Conservation (phyloP, 2,329 filamentous ascomycete species). For the Elsinoe necatrix region DNA sequence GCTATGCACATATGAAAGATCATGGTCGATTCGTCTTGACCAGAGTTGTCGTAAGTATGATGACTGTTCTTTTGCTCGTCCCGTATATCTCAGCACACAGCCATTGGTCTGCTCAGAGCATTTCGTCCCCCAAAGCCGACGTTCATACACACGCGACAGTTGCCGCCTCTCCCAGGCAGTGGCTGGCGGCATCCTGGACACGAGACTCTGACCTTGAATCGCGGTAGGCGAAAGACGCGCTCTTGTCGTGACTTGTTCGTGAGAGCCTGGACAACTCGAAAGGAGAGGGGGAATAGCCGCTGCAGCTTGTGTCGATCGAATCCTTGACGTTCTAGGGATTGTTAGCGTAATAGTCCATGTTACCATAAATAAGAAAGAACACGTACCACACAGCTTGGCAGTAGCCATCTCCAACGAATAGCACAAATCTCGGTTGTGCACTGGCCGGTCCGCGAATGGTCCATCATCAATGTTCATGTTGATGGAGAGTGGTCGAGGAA, state of each 20-base stretch:
- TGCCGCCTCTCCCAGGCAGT: not conserved
- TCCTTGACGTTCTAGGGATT: slow-evolving; percentile 4
- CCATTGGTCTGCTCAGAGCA: not conserved
- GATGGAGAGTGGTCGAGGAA: slow-evolving; percentile 3
- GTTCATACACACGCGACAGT: slow-evolving; percentile 10
- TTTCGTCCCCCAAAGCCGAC: not conserved
- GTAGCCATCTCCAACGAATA: slow-evolving; percentile 5
- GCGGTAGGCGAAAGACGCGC: slow-evolving; percentile 10
- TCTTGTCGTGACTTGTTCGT: slow-evolving; percentile 5
- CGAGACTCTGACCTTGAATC: slow-evolving; percentile 5
- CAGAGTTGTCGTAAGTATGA: not conserved
- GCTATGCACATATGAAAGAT: not conserved
- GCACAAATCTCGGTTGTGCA: slow-evolving; percentile 2
- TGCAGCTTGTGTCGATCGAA: slow-evolving; percentile 6
- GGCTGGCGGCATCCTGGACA: slow-evolving; percentile 6
- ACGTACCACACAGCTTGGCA: slow-evolving; percentile 13
- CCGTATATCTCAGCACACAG: not conserved
- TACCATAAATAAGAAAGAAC: no score
- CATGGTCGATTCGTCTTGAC: not conserved
- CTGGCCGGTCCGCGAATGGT: not conserved
- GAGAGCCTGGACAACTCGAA: not conserved
- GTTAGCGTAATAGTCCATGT: not conserved
- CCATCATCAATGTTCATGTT: slow-evolving; percentile 5
- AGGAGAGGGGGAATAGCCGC: slow-evolving; percentile 9
- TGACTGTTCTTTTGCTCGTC: not conserved